phyloP scores from a whole-genome alignment of 73 alveolate genomes.

The Stentor coeruleus region DNA sequence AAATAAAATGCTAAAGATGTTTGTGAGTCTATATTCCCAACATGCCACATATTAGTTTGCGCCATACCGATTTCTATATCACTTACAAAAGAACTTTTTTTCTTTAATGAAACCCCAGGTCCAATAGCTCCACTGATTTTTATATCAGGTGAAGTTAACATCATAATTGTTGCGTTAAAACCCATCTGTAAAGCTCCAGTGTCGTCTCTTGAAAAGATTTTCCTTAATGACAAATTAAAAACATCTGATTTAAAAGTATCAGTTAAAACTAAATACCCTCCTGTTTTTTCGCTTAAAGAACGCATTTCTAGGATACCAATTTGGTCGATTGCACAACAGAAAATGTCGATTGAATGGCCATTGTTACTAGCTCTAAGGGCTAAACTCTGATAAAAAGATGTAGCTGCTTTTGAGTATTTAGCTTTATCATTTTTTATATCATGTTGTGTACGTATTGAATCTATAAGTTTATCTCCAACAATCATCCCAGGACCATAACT shows the following conservation, averaged over 20 bases:
- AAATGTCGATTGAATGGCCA: conserved; percentile 91
- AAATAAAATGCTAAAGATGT: conserved; percentile 79
- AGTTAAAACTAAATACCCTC: conserved; percentile 97
- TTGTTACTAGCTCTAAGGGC: conserved; percentile 69
- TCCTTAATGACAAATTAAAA: conserved; percentile 82
- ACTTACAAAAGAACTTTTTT: conserved; percentile 66
- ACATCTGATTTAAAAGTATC: conserved; percentile 97
- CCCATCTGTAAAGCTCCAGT: conserved; percentile 90
- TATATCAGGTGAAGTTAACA: conserved; percentile 78
- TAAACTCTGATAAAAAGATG: conserved; percentile 73
- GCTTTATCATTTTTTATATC: conserved; percentile 55
- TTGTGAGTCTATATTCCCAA: conserved; percentile 79
- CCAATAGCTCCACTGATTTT: conserved; percentile 93
- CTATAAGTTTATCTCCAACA: conserved; percentile 73
- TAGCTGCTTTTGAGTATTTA: conserved; percentile 80
- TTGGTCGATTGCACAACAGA: conserved; percentile 83
- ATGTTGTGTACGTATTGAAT: conserved; percentile 68
- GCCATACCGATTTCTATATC: conserved; percentile 85
- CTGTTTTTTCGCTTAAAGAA: conserved; percentile 92
- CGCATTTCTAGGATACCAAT: conserved; percentile 99
- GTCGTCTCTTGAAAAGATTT: conserved; percentile 24
- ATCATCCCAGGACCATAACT: conserved; percentile 97
- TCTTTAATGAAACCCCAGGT: conserved; percentile 67
- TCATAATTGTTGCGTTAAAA: conserved; percentile 76
- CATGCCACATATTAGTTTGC: conserved; percentile 80